Evolutionary conservation across 2,329 filamentous ascomycete genomes (phyloP), one percentile per base, ranked within the genome.

Genomic region (Aspergillus sp.): DNA sequence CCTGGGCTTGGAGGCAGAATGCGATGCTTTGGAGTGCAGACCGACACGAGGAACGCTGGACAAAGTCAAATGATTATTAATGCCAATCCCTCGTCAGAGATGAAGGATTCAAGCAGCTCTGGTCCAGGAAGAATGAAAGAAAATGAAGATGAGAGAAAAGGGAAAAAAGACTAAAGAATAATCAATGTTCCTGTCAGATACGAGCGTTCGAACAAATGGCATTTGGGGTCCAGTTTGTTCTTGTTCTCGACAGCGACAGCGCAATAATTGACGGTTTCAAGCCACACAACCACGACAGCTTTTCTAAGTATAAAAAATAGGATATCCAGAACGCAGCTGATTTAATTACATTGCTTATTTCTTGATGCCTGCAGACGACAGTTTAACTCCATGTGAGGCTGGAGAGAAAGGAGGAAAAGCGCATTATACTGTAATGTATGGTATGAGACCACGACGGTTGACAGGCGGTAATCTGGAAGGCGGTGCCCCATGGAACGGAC

Each of bases 401-500:
- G 26, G 34, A 36, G 34, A 36, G 34, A 15, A 7, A n/a, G 34
- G 12, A 15, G 3, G 26, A 32, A 12, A 9, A 12, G 13, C 6
- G 50, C 45, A 39, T 24, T 8, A 42, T 56, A 45, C 30, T 18
- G 52, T 56, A 56, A 24, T 13, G 17, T 58, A 50, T 30, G 8
- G 44, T 45, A 48, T 50, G 24, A 20, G 24, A 9, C 12, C 17
- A 30, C 20, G 36, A 12, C 18, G 15, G 38, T 56, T 55, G 53
- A 49, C 26, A 26, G 44, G 26, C 9, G 26, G 26, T 3, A n/a
- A 24, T 34, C 42, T 42, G n/a, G 49, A 20, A 24, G 36, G 45
- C 51, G 24, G 43, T 24, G 51, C 53, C 26, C 51, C 51, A 47
- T 60, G 55, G 58, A 39, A 41, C 48, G 58, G 43, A 41, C 48